Evolutionary conservation across 768 basidiomycete genomes (phyloP).

Genomic region (Russula brevipes): DNA sequence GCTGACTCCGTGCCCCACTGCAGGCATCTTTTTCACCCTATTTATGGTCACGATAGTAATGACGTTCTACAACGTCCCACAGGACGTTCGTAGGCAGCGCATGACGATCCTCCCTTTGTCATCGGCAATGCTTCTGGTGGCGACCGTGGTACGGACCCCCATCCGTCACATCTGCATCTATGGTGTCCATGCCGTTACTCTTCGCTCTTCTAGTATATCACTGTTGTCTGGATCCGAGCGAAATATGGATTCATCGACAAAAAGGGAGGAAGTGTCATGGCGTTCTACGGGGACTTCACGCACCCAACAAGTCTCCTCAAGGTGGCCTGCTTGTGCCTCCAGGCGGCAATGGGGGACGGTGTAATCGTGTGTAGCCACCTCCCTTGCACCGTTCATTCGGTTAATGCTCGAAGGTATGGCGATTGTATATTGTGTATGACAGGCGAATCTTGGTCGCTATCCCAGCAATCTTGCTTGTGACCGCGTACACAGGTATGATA

Average conservation of each 20-base stretch:
- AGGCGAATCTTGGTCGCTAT: neutral
- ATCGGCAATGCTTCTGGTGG: slow-evolving; percentile 2
- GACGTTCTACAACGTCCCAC: neutral
- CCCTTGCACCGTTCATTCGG: neutral
- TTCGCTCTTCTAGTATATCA: neutral
- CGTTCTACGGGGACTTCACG: slow-evolving; percentile 4
- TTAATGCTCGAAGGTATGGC: slow-evolving; percentile 10
- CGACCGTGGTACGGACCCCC: neutral
- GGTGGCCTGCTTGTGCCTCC: neutral
- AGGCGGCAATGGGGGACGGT: neutral
- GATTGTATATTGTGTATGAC: slow-evolving; percentile 4
- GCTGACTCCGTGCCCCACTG: neutral
- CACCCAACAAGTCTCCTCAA: neutral
- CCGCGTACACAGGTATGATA: slow-evolving; percentile 4
- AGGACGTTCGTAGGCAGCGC: slow-evolving; percentile 5
- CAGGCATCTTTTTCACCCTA: slow-evolving; percentile 5
- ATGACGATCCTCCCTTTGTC: slow-evolving; percentile 1
- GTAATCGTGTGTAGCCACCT: neutral
- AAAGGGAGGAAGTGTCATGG: neutral
- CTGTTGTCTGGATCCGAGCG: slow-evolving; percentile 3
- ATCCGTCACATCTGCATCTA: neutral
- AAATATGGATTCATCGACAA: neutral
- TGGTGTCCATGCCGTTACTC: neutral
- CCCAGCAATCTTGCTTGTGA: neutral
- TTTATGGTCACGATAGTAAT: neutral